Percentiles rank a stretch among this genome's conserved stretches.
These are phyloP conservation scores for Colletotrichum eleusines DNA, from an alignment of 2,329 filamentous ascomycete species.

Conservation along the genomic window DNA sequence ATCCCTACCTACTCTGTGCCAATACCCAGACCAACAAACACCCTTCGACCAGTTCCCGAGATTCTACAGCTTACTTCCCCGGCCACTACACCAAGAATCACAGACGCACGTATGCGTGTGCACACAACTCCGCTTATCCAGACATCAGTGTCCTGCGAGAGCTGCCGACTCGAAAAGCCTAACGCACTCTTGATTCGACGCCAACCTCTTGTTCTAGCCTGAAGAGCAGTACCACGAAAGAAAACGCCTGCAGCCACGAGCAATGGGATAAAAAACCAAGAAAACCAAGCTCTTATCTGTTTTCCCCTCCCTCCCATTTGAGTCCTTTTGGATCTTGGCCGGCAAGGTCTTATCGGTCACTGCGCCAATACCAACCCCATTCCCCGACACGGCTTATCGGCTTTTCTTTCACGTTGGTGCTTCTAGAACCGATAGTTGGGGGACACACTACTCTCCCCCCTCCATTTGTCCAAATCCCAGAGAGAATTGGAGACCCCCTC, in stretches of 20 bases:
- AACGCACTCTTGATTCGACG: conserved; percentile 17
- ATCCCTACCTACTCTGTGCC: conserved; percentile 7
- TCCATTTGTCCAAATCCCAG: conserved; percentile 11
- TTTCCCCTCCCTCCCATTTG: background rate
- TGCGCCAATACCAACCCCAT: conserved; percentile 5
- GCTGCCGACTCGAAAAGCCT: conserved; percentile 13
- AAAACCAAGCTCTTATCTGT: conserved; percentile 8
- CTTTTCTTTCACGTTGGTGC: conserved; percentile 27
- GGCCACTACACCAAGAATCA: conserved; percentile 1
- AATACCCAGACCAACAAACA: conserved; percentile 10
- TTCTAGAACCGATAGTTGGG: conserved; percentile 25
- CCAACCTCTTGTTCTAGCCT: background rate
- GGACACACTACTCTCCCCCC: conserved; percentile 15
- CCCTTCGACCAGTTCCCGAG: background rate
- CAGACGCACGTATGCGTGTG: conserved; percentile 30
- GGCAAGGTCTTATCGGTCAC: conserved; percentile 18
- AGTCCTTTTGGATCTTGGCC: conserved; percentile 17
- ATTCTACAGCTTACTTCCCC: conserved; percentile 3
- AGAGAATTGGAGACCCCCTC: conserved; percentile 26
- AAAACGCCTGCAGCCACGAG: conserved; percentile 34
- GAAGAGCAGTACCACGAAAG: conserved; percentile 4
- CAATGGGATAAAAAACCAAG: conserved; percentile 37
- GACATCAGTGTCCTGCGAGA: background rate
- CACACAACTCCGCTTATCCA: background rate
- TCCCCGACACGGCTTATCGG: conserved; percentile 28